Conservation (phyloP, 371 early-diverging fungal genomes). For the Mucor sp. region DNA sequence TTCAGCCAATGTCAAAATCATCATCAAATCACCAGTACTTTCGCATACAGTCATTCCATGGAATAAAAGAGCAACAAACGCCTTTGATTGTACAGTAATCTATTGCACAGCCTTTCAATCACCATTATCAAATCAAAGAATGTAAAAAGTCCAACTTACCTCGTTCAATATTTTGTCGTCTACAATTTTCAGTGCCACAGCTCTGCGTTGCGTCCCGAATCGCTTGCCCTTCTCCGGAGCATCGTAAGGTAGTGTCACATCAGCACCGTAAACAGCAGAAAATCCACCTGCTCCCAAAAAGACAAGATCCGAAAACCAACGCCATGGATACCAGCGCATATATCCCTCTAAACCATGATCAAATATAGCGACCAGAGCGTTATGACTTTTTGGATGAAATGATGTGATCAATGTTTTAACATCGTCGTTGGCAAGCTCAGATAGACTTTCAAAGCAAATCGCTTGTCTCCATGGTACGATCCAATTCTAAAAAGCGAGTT, state of each 20-base stretch:
- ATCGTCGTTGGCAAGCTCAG: conserved; percentile 26
- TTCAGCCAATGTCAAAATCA: conserved; percentile 39
- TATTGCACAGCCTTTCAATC: neutral
- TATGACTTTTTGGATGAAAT: conserved; percentile 35
- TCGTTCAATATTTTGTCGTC: conserved; percentile 49
- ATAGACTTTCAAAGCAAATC: conserved; percentile 34
- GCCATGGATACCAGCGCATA: conserved; percentile 48
- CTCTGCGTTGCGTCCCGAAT: conserved; percentile 23
- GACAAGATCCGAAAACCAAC: conserved; percentile 47
- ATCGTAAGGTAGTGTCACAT: conserved; percentile 32
- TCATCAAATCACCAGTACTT: conserved; percentile 42
- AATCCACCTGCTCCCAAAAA: conserved; percentile 45
- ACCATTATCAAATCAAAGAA: neutral
- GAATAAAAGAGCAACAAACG: conserved; percentile 37
- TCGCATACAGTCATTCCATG: conserved; percentile 47
- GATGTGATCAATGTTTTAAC: conserved; percentile 20
- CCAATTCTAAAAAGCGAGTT: conserved; percentile 18
- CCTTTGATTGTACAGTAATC: conserved; percentile 45
- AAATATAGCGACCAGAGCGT: conserved; percentile 28
- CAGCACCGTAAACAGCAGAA: conserved; percentile 39
- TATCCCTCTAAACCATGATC: conserved; percentile 34
- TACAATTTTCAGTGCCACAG: conserved; percentile 42
- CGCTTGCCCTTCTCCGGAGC: conserved; percentile 26
- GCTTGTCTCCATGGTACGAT: conserved; percentile 44
- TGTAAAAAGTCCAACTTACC: conserved; percentile 8